A percentile compares a stretch with the other conserved stretches of the same genome.
Conservation (phyloP, 2,329 filamentous ascomycete genomes). For the Cercospora sesami region DNA sequence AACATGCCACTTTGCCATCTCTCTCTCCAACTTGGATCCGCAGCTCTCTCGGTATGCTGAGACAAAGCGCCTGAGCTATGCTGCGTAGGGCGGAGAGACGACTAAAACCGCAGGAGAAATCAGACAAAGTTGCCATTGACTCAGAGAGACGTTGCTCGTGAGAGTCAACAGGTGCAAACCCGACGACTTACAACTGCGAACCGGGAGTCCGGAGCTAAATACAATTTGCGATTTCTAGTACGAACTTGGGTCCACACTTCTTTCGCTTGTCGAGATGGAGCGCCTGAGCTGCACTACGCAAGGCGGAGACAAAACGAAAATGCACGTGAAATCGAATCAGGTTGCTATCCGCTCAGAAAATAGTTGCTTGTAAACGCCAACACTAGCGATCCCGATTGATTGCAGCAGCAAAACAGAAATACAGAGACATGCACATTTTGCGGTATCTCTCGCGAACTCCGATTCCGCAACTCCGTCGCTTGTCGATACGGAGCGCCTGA, state of each 20-base stretch:
- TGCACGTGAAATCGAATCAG: too few species aligned
- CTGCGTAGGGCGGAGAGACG: neutral
- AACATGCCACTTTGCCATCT: neutral
- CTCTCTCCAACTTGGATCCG: neutral
- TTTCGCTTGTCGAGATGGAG: too few species aligned
- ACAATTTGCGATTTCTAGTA: too few species aligned
- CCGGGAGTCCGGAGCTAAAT: neutral
- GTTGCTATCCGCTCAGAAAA: too few species aligned
- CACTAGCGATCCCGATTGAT: neutral
- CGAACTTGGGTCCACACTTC: too few species aligned
- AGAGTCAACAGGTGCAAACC: too few species aligned
- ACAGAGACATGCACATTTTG: neutral
- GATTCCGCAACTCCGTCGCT: neutral
- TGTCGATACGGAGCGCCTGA: neutral
- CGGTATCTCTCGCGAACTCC: neutral
- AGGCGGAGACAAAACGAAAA: too few species aligned
- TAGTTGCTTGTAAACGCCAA: too few species aligned
- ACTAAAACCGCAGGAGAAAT: neutral
- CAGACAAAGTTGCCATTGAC: too few species aligned
- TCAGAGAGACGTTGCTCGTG: too few species aligned
- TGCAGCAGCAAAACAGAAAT: neutral
- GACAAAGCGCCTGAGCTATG: neutral
- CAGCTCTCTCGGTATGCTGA: neutral
- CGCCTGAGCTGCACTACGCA: too few species aligned
- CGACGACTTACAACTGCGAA: too few species aligned